phyloP scores from a whole-genome alignment of 1,284 basidiomycete genomes.

The Gymnopus androsaceus region DNA sequence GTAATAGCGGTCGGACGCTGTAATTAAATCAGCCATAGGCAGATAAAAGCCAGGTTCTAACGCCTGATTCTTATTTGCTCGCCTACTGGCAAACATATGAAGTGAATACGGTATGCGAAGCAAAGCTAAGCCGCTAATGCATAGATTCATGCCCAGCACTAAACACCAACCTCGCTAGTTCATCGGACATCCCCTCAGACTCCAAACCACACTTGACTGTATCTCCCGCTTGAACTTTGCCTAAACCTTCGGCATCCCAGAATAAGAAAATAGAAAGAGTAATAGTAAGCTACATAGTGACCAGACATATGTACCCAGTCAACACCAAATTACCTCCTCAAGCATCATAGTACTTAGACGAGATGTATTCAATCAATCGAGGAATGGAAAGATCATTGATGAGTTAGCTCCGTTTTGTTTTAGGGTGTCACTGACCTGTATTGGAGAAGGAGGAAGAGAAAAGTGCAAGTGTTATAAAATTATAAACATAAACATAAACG shows the following conservation, averaged over 20 bases:
- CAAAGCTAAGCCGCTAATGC: conserved; percentile 47
- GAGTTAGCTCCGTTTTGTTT: conserved; percentile 86
- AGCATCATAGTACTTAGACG: conserved; percentile 95
- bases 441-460: too few species aligned
- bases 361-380: conserved; percentile 85
- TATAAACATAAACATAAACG: not conserved
- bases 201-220: conserved; percentile 73
- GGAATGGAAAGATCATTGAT: conserved; percentile 96
- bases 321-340: conserved; percentile 92
- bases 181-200: conserved; percentile 54
- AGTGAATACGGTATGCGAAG: not conserved
- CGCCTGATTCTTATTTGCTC: not conserved
- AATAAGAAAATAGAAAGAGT: too few species aligned
- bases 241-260: conserved; percentile 94
- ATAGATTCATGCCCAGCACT: conserved; percentile 66
- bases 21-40: conserved; percentile 83
- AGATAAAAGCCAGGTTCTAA: conserved; percentile 32
- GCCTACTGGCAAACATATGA: not conserved
- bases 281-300: too few species aligned
- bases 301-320: too few species aligned
- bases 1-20: conserved; percentile 85
- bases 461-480: too few species aligned
- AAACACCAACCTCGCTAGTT: conserved; percentile 68
- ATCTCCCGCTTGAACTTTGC: conserved; percentile 78
- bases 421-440: conserved; percentile 76